phyloP scores from a whole-genome alignment of 257 asterid genomes.

The Salvia rosmarinus region DNA sequence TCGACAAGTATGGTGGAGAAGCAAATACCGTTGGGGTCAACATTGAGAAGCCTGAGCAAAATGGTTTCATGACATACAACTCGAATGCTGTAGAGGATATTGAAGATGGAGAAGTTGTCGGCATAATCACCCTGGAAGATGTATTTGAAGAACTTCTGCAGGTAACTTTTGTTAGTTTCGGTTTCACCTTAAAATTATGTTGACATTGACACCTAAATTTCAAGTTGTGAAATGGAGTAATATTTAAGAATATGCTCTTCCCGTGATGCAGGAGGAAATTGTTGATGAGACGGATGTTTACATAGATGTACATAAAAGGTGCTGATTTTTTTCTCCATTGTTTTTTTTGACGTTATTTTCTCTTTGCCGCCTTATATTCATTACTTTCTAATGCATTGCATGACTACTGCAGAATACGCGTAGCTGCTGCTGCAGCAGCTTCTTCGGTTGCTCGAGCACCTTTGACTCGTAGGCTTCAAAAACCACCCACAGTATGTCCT shows the following conservation, averaged over 20 bases:
- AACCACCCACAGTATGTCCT: slow-evolving; percentile 29
- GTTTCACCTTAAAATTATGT: not conserved
- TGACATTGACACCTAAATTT: not conserved
- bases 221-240: not conserved
- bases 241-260: slow-evolving; percentile 22
- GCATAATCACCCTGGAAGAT: slow-evolving; percentile 96
- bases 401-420: slow-evolving; percentile 72
- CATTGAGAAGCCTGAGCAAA: slow-evolving; percentile 60
- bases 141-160: slow-evolving; percentile 98
- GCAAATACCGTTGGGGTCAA: slow-evolving; percentile 50
- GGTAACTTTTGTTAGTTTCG: slow-evolving; percentile 42
- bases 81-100: slow-evolving; percentile 50
- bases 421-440: slow-evolving; percentile 95
- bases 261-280: slow-evolving; percentile 80
- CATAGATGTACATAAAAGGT: slow-evolving; percentile 96
- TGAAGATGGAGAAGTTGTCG: slow-evolving; percentile 92
- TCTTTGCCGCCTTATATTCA: not conserved
- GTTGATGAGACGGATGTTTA: slow-evolving; percentile 97
- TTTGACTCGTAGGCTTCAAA: slow-evolving; percentile 36
- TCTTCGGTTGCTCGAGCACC: slow-evolving; percentile 87
- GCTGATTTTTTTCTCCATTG: slow-evolving; percentile 1
- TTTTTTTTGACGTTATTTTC: not conserved
- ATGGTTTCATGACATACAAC: slow-evolving; percentile 42
- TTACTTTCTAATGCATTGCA: slow-evolving; percentile 17
- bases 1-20: slow-evolving; percentile 45